Percentiles rank a stretch among this genome's conserved stretches.
These are phyloP conservation scores for Golubevia sp. DNA, from an alignment of 1,284 basidiomycete species.

Conservation along the genomic window DNA sequence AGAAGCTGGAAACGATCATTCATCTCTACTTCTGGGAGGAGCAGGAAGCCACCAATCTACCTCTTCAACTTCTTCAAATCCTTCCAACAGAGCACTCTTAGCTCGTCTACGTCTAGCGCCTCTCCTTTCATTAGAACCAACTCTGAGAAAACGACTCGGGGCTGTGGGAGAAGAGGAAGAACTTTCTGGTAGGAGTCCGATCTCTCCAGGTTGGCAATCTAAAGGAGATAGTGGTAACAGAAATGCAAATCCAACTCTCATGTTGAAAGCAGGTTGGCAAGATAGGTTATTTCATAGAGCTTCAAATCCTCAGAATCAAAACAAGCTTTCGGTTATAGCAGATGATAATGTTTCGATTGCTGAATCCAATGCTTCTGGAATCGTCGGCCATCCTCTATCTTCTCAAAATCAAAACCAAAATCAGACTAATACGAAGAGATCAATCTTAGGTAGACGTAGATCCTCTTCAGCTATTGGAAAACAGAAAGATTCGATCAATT, in stretches of 20 bases:
- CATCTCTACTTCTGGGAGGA: neutral
- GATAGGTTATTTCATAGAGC: neutral
- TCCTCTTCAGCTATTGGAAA: neutral
- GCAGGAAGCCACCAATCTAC: neutral
- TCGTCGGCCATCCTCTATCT: neutral
- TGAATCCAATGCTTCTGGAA: neutral
- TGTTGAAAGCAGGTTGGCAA: neutral
- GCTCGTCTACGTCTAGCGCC: constrained; percentile 4
- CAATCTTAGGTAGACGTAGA: neutral
- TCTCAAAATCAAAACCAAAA: neutral
- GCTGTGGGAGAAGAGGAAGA: constrained; percentile 7
- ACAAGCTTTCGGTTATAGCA: neutral
- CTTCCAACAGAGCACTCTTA: neutral
- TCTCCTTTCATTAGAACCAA: constrained; percentile 6
- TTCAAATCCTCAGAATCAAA: neutral
- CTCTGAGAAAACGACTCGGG: neutral
- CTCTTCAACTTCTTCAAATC: neutral
- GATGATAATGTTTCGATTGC: neutral
- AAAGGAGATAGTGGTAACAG: neutral
- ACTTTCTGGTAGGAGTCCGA: neutral
- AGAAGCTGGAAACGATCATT: neutral
- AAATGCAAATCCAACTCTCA: neutral
- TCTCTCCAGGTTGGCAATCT: too few relatives aligned
- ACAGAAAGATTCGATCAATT: neutral
- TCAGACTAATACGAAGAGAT: neutral